phyloP scores from a whole-genome alignment of 1,284 basidiomycete species.

The Porodaedalea pini region DNA sequence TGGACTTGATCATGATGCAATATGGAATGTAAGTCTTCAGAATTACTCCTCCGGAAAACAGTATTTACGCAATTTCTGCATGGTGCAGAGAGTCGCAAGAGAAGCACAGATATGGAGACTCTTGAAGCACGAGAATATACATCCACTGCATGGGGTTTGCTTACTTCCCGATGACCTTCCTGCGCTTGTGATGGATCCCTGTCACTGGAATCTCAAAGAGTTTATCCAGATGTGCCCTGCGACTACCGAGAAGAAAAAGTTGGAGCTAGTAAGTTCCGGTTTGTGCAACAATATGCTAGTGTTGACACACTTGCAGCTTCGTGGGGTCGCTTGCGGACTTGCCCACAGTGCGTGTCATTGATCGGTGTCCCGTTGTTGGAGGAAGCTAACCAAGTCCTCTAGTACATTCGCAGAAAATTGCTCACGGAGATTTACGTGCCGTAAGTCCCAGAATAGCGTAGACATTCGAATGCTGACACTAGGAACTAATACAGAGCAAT shows the following conservation, averaged over 20 bases:
- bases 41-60: background rate
- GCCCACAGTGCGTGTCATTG: no score
- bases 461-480: background rate
- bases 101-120: background rate
- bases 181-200: no score
- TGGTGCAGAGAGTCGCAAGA: background rate
- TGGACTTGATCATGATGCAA: background rate
- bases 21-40: background rate
- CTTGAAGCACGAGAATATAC: no score
- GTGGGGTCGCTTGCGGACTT: background rate
- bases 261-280: no score
- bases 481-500: background rate
- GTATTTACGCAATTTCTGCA: background rate
- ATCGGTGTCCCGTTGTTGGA: background rate
- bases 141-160: no score
- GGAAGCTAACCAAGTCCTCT: no score
- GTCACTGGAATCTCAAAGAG: background rate
- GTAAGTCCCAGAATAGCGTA: no score
- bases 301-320: background rate
- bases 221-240: background rate
- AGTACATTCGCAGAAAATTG: no score
- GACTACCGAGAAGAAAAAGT: no score
- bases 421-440: background rate
- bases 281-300: no score
- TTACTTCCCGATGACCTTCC: no score